Percentiles rank a stretch among this genome's conserved stretches.
These are phyloP conservation scores for Colletotrichum costaricense DNA, from an alignment of 2,329 filamentous ascomycete species.

Conservation along the genomic window DNA sequence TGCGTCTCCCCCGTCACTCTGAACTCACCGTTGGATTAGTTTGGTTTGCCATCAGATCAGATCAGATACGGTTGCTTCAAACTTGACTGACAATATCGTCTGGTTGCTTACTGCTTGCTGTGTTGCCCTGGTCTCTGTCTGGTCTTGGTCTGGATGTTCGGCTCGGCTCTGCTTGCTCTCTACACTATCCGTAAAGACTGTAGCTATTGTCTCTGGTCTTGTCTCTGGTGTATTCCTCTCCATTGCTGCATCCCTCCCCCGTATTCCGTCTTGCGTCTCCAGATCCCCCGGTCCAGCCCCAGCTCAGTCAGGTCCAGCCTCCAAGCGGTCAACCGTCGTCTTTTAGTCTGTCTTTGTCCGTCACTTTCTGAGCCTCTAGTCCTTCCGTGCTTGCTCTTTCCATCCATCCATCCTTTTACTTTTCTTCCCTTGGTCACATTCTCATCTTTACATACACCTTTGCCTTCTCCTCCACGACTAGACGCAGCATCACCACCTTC, in stretches of 20 bases:
- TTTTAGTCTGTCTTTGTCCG: background rate
- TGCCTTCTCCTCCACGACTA: background rate
- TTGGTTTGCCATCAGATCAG: background rate
- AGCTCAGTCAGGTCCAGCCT: background rate
- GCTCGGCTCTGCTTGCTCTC: background rate
- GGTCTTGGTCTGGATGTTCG: background rate
- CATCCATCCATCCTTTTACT: background rate
- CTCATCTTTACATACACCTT: background rate
- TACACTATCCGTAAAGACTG: too few species aligned
- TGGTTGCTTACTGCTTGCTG: background rate
- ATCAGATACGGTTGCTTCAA: background rate
- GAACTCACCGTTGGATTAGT: slow-evolving; percentile 1
- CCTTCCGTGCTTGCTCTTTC: background rate
- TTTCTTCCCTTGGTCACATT: background rate
- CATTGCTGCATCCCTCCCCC: background rate
- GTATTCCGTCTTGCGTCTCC: background rate
- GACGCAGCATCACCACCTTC: background rate
- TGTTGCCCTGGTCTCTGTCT: background rate
- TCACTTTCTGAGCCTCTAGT: background rate
- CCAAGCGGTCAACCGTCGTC: background rate
- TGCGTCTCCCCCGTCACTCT: background rate
- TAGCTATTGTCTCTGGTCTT: background rate
- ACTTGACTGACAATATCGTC: too few species aligned
- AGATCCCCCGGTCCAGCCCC: background rate
- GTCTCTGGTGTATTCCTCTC: background rate